A percentile compares a stretch with the other conserved stretches of the same genome.
phyloP scores from a whole-genome alignment of 805 yeast species.

The Henningerozyma blattae region DNA sequence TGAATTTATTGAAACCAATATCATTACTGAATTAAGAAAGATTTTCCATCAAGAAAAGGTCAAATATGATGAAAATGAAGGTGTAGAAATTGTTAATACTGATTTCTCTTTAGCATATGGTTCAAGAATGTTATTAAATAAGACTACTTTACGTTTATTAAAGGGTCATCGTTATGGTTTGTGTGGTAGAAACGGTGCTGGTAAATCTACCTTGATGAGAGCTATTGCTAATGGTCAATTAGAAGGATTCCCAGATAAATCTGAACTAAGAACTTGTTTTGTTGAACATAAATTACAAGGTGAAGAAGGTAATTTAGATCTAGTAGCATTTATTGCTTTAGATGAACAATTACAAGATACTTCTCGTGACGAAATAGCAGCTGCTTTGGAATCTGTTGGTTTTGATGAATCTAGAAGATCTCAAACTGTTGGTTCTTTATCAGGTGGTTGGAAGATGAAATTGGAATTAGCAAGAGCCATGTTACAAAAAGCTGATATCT shows the following conservation, averaged over 20 bases:
- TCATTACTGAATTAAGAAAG: slow-evolving; percentile 39
- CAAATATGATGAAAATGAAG: slow-evolving; percentile 59
- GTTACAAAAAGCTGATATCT: slow-evolving; percentile 93
- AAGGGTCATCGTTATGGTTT: slow-evolving; percentile 97
- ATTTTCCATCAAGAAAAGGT: slow-evolving; percentile 35
- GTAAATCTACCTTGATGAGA: slow-evolving; percentile 95
- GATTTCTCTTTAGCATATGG: slow-evolving; percentile 96
- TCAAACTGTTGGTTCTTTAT: slow-evolving; percentile 85
- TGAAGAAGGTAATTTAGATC: slow-evolving; percentile 80
- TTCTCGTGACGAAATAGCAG: slow-evolving; percentile 57
- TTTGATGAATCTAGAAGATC: slow-evolving; percentile 82
- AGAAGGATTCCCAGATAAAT: slow-evolving; percentile 92
- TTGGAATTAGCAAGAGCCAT: slow-evolving; percentile 97
- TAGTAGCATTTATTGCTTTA: slow-evolving; percentile 75
- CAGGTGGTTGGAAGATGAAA: slow-evolving; percentile 99
- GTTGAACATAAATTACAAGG: slow-evolving; percentile 97
- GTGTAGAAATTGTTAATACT: slow-evolving; percentile 83
- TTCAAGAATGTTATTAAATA: slow-evolving; percentile 90
- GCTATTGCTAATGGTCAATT: slow-evolving; percentile 93
- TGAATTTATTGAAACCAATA: slow-evolving; percentile 27
- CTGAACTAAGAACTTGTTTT: slow-evolving; percentile 81
- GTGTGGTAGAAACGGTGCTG: slow-evolving; percentile 98
- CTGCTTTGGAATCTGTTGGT: slow-evolving; percentile 75
- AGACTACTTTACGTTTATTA: slow-evolving; percentile 73
- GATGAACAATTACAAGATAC: slow-evolving; percentile 70